Evolutionary conservation across 805 yeast species (phyloP).

Genomic region (Myxozyma geophila): DNA sequence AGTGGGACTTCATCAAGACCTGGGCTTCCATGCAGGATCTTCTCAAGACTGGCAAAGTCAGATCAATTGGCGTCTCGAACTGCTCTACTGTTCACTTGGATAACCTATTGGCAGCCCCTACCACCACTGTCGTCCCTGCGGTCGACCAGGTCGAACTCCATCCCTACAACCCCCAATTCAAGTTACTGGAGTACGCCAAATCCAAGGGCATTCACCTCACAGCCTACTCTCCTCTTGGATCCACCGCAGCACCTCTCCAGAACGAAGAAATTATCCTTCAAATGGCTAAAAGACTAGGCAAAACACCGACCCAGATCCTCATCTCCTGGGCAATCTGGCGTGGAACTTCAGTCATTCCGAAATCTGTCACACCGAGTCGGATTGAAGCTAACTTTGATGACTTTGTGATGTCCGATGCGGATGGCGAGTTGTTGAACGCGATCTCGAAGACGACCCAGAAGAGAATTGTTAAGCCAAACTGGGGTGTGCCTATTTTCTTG

Average conservation of each 20-base stretch:
- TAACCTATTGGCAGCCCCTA: slow-evolving; percentile 31
- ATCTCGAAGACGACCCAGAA: slow-evolving; percentile 31
- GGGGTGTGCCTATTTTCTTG: slow-evolving; percentile 33
- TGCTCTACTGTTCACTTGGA: slow-evolving; percentile 50
- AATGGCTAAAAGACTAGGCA: slow-evolving; percentile 61
- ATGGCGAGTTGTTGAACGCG: slow-evolving; percentile 45
- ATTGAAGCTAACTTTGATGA: slow-evolving; percentile 52
- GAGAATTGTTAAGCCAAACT: slow-evolving; percentile 33
- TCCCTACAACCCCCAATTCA: slow-evolving; percentile 70
- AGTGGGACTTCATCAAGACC: slow-evolving; percentile 57
- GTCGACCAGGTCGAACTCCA: slow-evolving; percentile 79
- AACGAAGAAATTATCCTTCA: slow-evolving; percentile 57
- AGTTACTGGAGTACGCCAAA: slow-evolving; percentile 58
- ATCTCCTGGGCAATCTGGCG: slow-evolving; percentile 61
- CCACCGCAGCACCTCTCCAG: slow-evolving; percentile 41
- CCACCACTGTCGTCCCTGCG: slow-evolving; percentile 61
- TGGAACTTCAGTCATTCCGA: slow-evolving; percentile 67
- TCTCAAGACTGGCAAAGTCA: slow-evolving; percentile 58
- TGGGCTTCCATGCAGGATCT: slow-evolving; percentile 70
- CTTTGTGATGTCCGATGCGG: slow-evolving; percentile 50
- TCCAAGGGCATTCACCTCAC: slow-evolving; percentile 61
- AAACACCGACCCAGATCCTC: slow-evolving; percentile 57
- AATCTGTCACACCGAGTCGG: slow-evolving; percentile 70
- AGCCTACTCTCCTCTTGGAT: slow-evolving; percentile 82
- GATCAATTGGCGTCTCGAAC: slow-evolving; percentile 80